These are phyloP conservation scores for Allomyces macrogynus DNA, from an alignment of 192 early-diverging fungal species.

Conservation along the genomic window DNA sequence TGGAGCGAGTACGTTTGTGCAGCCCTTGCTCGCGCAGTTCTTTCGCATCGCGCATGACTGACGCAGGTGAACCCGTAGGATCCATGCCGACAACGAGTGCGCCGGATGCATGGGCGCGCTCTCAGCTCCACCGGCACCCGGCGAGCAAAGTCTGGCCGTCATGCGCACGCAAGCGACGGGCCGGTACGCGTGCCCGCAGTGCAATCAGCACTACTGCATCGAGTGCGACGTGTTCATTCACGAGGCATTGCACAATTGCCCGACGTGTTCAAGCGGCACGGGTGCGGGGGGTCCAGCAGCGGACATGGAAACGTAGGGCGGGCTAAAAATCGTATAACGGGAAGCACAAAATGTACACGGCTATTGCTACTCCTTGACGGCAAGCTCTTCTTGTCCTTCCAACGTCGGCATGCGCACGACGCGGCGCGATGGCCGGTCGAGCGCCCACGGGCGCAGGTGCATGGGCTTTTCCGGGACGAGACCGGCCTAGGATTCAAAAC, in stretches of 20 bases:
- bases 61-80: constrained; percentile 21
- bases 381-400: too few species aligned
- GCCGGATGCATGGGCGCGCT: constrained; percentile 7
- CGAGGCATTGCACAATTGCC: constrained; percentile 80
- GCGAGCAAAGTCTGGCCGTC: background rate
- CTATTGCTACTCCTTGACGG: too few species aligned
- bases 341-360: too few species aligned
- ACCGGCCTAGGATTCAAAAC: too few species aligned
- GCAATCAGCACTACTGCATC: constrained; percentile 57
- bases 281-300: too few species aligned
- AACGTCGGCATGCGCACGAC: too few species aligned
- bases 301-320: too few species aligned
- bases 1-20: constrained; percentile 15
- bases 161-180: constrained; percentile 10
- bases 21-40: constrained; percentile 9
- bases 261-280: constrained; percentile 24
- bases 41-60: constrained; percentile 19
- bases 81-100: constrained; percentile 5
- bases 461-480: too few species aligned
- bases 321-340: too few species aligned
- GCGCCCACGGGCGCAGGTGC: too few species aligned
- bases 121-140: constrained; percentile 8
- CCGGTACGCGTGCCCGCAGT: constrained; percentile 54
- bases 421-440: too few species aligned
- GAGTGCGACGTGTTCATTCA: constrained; percentile 90